phyloP scores from a whole-genome alignment of 331 rosid genomes.

The Pyracantha coccinea region DNA sequence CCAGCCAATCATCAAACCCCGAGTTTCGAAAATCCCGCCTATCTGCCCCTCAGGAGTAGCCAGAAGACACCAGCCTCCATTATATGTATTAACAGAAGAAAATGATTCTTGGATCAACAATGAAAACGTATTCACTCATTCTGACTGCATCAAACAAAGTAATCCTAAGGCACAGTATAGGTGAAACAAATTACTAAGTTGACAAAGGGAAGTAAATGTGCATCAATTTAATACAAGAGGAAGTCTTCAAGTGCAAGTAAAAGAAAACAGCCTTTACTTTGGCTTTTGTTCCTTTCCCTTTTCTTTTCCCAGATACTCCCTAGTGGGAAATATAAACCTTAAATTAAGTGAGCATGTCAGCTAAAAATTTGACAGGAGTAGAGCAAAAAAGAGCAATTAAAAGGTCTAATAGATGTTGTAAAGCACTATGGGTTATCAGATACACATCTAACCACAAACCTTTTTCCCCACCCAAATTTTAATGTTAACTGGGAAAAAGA shows the following conservation, averaged over 20 bases:
- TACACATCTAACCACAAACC: constrained; percentile 1
- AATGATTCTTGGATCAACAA: constrained; percentile 7
- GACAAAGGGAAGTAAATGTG: background rate
- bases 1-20: constrained; percentile 18
- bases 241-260: constrained; percentile 15
- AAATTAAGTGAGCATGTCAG: constrained; percentile 28
- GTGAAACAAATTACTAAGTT: background rate
- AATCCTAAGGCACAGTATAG: background rate
- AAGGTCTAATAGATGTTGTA: constrained; percentile 18
- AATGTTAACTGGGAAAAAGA: constrained; percentile 4
- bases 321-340: constrained; percentile 22
- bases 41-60: constrained; percentile 25
- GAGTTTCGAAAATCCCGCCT: constrained; percentile 28
- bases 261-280: constrained; percentile 36
- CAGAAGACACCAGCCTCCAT: constrained; percentile 16
- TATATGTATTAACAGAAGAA: background rate
- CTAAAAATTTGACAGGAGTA: constrained; percentile 22
- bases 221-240: background rate
- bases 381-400: constrained; percentile 2
- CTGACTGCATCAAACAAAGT: background rate
- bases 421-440: constrained; percentile 14
- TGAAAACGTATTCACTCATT: background rate
- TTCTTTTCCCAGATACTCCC: constrained; percentile 18
- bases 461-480: constrained; percentile 14
- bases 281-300: constrained; percentile 15